These are phyloP conservation scores for Paxillus involutus DNA, from an alignment of 768 basidiomycete species.

Conservation along the genomic window DNA sequence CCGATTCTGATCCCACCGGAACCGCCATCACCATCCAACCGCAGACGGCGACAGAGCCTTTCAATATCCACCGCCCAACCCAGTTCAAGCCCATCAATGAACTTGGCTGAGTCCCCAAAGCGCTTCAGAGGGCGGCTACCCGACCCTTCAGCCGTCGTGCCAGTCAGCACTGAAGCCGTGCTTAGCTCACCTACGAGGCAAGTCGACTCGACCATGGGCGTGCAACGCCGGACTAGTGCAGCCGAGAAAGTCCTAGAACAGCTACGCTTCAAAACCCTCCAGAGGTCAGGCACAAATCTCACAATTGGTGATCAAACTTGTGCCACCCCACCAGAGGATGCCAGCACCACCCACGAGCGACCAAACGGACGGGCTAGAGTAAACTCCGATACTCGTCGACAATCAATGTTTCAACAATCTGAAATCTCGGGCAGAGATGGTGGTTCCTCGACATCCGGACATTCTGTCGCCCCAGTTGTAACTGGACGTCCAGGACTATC, in stretches of 20 bases:
- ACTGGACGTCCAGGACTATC: slow-evolving; percentile 49
- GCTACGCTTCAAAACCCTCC: slow-evolving; percentile 55
- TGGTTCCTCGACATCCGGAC: slow-evolving; percentile 23
- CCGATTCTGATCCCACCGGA: slow-evolving; percentile 65
- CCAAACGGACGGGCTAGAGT: slow-evolving; percentile 24
- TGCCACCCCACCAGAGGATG: slow-evolving; percentile 18
- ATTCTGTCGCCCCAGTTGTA: slow-evolving; percentile 23
- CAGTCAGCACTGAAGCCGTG: slow-evolving; percentile 16
- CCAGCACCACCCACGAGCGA: slow-evolving; percentile 15
- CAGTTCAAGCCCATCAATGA: slow-evolving; percentile 1
- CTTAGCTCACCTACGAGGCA: slow-evolving; percentile 30
- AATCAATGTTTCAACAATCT: slow-evolving; percentile 20
- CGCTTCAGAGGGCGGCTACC: slow-evolving; percentile 23
- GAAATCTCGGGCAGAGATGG: slow-evolving; percentile 21
- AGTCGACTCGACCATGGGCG: slow-evolving; percentile 30
- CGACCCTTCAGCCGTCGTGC: slow-evolving; percentile 20
- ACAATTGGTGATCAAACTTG: slow-evolving; percentile 15
- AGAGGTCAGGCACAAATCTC: slow-evolving; percentile 36
- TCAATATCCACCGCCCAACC: slow-evolving; percentile 16
- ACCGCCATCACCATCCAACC: slow-evolving; percentile 18
- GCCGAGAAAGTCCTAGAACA: slow-evolving; percentile 72
- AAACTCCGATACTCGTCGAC: slow-evolving; percentile 29
- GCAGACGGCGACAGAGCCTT: slow-evolving; percentile 32
- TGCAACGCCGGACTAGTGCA: slow-evolving; percentile 55
- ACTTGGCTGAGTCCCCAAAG: slow-evolving; percentile 12